Conservation (phyloP, 305 asterid genomes). For the Fraxinus sp. region DNA sequence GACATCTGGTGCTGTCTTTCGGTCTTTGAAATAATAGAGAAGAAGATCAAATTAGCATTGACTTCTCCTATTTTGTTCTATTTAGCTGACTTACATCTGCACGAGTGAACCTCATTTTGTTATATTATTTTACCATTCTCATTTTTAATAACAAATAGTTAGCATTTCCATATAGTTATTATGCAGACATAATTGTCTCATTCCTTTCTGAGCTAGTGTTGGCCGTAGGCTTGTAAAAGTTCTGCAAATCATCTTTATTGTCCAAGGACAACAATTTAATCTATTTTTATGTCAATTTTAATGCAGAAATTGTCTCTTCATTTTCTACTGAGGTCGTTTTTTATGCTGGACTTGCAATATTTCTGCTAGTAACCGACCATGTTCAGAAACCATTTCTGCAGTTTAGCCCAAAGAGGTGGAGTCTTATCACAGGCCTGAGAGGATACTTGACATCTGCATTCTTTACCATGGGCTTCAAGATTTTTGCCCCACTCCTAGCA, state of each 20-base stretch:
- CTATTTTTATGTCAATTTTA: constrained; percentile 18
- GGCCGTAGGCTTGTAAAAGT: not conserved
- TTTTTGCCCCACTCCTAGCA: constrained; percentile 62
- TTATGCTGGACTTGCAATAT: constrained; percentile 68
- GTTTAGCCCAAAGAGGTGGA: constrained; percentile 82
- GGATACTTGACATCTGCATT: constrained; percentile 69
- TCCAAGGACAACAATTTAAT: not conserved
- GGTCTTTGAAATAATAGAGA: not conserved
- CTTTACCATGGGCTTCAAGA: constrained; percentile 68
- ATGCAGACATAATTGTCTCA: not conserved
- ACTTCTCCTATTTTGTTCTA: not conserved
- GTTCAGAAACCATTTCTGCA: constrained; percentile 84
- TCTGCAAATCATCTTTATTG: not conserved
- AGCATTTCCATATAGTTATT: not conserved
- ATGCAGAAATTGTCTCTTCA: constrained; percentile 69
- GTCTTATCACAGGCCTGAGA: constrained; percentile 82
- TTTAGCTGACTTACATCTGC: not conserved
- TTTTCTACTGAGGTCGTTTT: constrained; percentile 56
- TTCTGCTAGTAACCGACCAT: constrained; percentile 54
- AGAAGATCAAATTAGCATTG: not conserved
- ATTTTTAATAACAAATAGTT: not conserved
- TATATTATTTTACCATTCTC: not conserved
- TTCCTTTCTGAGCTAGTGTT: not conserved
- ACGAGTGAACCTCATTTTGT: not conserved
- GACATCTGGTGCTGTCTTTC: not conserved